Percentiles rank a stretch among this genome's conserved stretches.
Evolutionary conservation across 139 green algal species (phyloP).

Genomic region (Limnomonas spitsbergensis): DNA sequence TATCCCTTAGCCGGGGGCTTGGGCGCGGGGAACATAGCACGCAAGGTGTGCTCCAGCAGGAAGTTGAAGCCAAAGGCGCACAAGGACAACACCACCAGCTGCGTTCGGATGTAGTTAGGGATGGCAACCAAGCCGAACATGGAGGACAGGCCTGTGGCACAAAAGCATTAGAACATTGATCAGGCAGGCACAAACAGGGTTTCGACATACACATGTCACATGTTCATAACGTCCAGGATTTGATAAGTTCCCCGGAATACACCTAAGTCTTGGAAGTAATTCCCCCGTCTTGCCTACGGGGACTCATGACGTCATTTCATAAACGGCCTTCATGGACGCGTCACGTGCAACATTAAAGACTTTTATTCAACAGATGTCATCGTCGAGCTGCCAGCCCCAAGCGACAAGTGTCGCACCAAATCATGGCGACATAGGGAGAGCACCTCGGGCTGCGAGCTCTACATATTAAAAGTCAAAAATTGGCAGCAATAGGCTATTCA

Average conservation of each 20-base stretch:
- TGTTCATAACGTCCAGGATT: background rate
- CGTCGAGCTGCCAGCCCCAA: too few relatives aligned
- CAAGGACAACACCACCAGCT: slow-evolving; percentile 26
- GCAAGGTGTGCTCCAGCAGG: slow-evolving; percentile 17
- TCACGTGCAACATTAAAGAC: too few relatives aligned
- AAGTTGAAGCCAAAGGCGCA: slow-evolving; percentile 25
- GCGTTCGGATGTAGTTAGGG: slow-evolving; percentile 19
- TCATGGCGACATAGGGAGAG: too few relatives aligned
- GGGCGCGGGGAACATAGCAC: slow-evolving; percentile 8
- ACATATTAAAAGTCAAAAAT: too few relatives aligned
- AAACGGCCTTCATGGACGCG: too few relatives aligned
- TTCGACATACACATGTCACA: background rate
- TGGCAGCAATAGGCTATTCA: too few relatives aligned
- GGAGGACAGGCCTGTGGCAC: slow-evolving; percentile 5
- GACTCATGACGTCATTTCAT: too few relatives aligned
- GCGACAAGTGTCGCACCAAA: too few relatives aligned
- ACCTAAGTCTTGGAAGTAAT: background rate
- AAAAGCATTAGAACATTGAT: background rate
- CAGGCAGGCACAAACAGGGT: background rate
- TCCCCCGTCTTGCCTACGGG: background rate
- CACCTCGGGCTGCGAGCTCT: too few relatives aligned
- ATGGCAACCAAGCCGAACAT: slow-evolving; percentile 26
- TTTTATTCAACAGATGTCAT: too few relatives aligned
- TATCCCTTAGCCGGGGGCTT: slow-evolving; percentile 27
- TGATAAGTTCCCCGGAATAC: background rate